A percentile compares a stretch with the other conserved stretches of the same genome.
phyloP scores from a whole-genome alignment of 208 protist species.

The Leishmania tarentolae region DNA sequence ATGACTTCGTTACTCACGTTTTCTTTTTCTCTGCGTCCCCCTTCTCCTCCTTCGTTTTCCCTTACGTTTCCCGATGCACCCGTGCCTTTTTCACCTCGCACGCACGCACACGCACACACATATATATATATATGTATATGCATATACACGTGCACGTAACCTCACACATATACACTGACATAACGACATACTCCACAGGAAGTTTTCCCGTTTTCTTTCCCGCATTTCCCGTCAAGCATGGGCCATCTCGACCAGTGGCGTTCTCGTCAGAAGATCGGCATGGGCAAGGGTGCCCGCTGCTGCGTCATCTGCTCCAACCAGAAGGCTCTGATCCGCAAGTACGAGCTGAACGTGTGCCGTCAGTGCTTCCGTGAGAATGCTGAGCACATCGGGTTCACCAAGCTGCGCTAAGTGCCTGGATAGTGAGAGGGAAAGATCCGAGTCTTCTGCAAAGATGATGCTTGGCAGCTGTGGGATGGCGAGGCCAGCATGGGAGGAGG shows the following conservation, averaged over 20 bases:
- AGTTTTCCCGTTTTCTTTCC: background rate
- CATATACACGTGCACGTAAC: background rate
- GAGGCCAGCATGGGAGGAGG: background rate
- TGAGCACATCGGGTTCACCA: slow-evolving; percentile 89
- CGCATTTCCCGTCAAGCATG: slow-evolving; percentile 45
- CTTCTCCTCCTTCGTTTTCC: background rate
- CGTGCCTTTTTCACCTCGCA: too few species aligned
- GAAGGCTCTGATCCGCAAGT: slow-evolving; percentile 95
- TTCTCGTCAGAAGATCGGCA: slow-evolving; percentile 92
- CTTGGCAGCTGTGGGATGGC: background rate
- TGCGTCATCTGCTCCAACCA: slow-evolving; percentile 93
- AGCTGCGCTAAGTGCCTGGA: slow-evolving; percentile 75
- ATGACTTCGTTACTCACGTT: background rate
- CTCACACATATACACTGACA: background rate
- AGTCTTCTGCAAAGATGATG: background rate
- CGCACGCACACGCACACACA: background rate
- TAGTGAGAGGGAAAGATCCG: background rate
- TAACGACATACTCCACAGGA: background rate
- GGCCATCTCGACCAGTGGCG: slow-evolving; percentile 93
- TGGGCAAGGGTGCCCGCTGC: slow-evolving; percentile 88
- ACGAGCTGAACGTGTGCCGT: slow-evolving; percentile 94
- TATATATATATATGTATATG: background rate
- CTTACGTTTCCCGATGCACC: background rate
- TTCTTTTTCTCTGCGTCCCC: background rate
- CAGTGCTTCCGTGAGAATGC: slow-evolving; percentile 95